Evolutionary conservation across 805 yeast species (phyloP), one percentile per base, ranked within the genome.

Genomic region (Lachancea kluyveri): DNA sequence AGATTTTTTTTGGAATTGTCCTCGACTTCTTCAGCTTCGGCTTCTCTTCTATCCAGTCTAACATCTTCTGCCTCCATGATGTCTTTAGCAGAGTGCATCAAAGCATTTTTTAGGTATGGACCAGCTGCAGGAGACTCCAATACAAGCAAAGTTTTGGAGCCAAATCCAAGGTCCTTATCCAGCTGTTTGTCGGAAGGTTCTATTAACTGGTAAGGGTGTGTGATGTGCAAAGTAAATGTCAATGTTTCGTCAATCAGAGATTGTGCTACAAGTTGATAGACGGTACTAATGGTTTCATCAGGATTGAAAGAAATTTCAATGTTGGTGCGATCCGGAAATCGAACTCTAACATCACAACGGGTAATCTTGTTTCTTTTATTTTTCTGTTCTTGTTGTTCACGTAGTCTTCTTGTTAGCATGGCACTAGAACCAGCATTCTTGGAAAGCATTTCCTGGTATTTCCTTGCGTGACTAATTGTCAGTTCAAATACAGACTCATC

Each of bases 271-370:
- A 46, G 39, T 0, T 41, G 35, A 35, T 65, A 64, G 5, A 65
- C 39, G 7, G 44, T 46, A 0, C 26, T 11, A 28, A 59, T 46
- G 1, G 70, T 65, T 29, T 74, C 74, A 1, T 45, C 43, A 5
- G 74, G 64, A 8, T 48, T 46, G 41, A 79, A 69, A n/a, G 57
- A 62, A 11, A 72, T 59, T 41, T 78, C 77, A 1, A 78, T 47
- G 14, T 59, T 60, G 3, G 67, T 61, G 33, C 67, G 64, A 50
- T 79, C 82, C 1, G 84, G 83, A 37, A 79, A 70, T 32, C 70
- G 62, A 8, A 79, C 45, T 35, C 85, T 60, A 2, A 78, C 49
- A 6, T 60, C 48, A 31, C 74, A 66, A 28, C 52, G 50, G 9
- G 48, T 55, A 23, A 39, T 37, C 17, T 25, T 39, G 31, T 48